A percentile compares a stretch with the other conserved stretches of the same genome.
Evolutionary conservation across 805 yeast species (phyloP).

Genomic region (Kodamaea nitidulidarum): DNA sequence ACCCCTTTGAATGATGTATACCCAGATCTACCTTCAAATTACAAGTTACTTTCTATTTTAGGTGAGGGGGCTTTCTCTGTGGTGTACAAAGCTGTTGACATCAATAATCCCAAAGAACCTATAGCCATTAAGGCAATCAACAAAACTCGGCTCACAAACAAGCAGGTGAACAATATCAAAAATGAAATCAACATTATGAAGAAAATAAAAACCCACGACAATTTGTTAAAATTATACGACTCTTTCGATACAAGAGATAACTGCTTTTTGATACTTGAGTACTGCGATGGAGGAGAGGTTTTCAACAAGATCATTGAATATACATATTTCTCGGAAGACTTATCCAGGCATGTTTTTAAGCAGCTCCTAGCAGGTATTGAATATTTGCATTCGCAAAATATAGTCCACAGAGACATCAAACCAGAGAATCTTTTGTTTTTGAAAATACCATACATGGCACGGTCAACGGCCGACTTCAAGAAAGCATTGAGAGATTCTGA

Average conservation of each 20-base stretch:
- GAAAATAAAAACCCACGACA: slow-evolving; percentile 47
- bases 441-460: slow-evolving; percentile 46
- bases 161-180: slow-evolving; percentile 53
- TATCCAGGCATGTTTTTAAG: slow-evolving; percentile 65
- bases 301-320: slow-evolving; percentile 75
- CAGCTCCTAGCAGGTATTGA: slow-evolving; percentile 71
- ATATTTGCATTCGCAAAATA: slow-evolving; percentile 61
- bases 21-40: slow-evolving; percentile 27
- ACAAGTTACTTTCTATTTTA: slow-evolving; percentile 31
- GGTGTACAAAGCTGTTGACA: slow-evolving; percentile 69
- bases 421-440: slow-evolving; percentile 73
- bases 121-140: slow-evolving; percentile 78
- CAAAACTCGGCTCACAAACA: slow-evolving; percentile 50
- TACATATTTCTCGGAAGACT: slow-evolving; percentile 71
- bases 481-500: slow-evolving; percentile 45
- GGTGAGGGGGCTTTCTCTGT: slow-evolving; percentile 91
- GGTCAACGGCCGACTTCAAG: slow-evolving; percentile 30
- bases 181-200: slow-evolving; percentile 76
- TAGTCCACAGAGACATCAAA: slow-evolving; percentile 78
- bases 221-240: slow-evolving; percentile 53
- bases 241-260: slow-evolving; percentile 48
- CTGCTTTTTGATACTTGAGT: slow-evolving; percentile 65
- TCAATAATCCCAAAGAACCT: slow-evolving; percentile 29
- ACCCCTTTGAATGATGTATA: slow-evolving; percentile 11
- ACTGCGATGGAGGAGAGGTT: slow-evolving; percentile 74